These are phyloP conservation scores for Xerophyta viscosa DNA, from an alignment of 106 monocot genomes.

Conservation along the genomic window DNA sequence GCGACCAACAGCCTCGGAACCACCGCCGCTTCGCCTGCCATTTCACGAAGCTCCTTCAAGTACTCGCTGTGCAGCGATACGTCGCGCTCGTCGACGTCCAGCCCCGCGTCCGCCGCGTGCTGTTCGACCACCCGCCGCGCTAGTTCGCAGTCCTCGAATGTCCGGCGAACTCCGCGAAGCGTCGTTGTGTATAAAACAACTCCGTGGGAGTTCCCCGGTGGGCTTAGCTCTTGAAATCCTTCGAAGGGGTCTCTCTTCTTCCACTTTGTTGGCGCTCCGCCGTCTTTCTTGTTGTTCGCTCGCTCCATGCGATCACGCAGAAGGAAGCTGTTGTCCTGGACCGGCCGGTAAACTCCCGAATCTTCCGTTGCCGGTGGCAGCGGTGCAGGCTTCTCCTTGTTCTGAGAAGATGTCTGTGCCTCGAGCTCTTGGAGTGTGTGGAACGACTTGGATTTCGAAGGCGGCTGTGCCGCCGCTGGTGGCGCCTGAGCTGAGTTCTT, in stretches of 20 bases:
- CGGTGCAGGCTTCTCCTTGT: not conserved
- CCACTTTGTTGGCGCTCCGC: slow-evolving; percentile 13
- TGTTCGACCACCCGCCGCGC: slow-evolving; percentile 49
- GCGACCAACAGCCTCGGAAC: slow-evolving; percentile 73
- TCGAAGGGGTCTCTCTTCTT: slow-evolving; percentile 60
- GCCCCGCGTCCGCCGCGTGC: slow-evolving; percentile 26
- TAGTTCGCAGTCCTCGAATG: slow-evolving; percentile 83
- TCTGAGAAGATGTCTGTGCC: not conserved
- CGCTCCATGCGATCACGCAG: slow-evolving; percentile 48
- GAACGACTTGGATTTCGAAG: not conserved
- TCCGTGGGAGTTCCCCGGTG: slow-evolving; percentile 51
- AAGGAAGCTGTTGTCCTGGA: slow-evolving; percentile 73
- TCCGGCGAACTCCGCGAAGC: slow-evolving; percentile 70
- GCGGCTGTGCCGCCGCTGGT: not conserved
- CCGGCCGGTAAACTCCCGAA: slow-evolving; percentile 25
- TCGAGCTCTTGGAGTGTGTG: not conserved
- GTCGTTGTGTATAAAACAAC: slow-evolving; percentile 91
- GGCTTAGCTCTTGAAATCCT: slow-evolving; percentile 39
- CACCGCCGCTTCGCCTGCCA: slow-evolving; percentile 40
- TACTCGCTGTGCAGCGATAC: slow-evolving; percentile 81
- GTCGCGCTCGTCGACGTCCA: slow-evolving; percentile 74
- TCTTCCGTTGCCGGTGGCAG: slow-evolving; percentile 12
- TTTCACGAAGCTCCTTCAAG: slow-evolving; percentile 67
- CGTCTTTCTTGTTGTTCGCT: slow-evolving; percentile 18
- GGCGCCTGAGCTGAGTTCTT: not conserved